A percentile compares a stretch with the other conserved stretches of the same genome.
phyloP scores from a whole-genome alignment of 2,329 filamentous ascomycete species.

The Clonostachys chloroleuca region DNA sequence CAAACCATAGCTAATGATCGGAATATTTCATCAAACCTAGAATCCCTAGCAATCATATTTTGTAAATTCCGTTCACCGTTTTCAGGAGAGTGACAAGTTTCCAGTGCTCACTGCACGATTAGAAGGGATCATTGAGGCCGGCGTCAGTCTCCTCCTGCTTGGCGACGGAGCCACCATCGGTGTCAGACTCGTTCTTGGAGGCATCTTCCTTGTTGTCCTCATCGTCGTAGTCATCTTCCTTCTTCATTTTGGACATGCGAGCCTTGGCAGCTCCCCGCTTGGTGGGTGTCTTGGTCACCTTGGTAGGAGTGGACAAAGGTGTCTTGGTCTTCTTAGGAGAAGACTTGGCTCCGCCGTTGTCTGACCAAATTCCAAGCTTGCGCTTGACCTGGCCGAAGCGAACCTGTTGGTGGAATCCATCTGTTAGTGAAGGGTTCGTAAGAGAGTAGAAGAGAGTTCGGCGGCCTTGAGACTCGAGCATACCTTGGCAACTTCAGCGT shows the following conservation, averaged over 20 bases:
- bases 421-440: background rate
- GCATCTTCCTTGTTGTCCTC: background rate
- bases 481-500: slow-evolving; percentile 38
- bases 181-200: background rate
- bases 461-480: slow-evolving; percentile 1
- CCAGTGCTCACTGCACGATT: background rate
- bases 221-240: slow-evolving; percentile 2
- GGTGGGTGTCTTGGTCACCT: slow-evolving; percentile 19
- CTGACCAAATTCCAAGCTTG: slow-evolving; percentile 32
- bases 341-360: slow-evolving; percentile 9
- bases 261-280: slow-evolving; percentile 13
- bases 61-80: background rate
- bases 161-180: background rate
- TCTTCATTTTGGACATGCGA: slow-evolving; percentile 10
- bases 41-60: no score
- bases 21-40: no score
- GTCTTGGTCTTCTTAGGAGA: slow-evolving; percentile 13
- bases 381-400: slow-evolving; percentile 46
- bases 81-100: background rate
- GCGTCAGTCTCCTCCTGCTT: background rate
- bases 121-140: background rate
- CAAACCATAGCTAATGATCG: no score
- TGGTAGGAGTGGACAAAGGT: slow-evolving; percentile 11
- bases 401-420: slow-evolving; percentile 16
- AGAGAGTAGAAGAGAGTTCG: background rate